Base-by-base conservation (phyloP, 371 early-diverging fungal species). In the Batkoa obscura region DNA sequence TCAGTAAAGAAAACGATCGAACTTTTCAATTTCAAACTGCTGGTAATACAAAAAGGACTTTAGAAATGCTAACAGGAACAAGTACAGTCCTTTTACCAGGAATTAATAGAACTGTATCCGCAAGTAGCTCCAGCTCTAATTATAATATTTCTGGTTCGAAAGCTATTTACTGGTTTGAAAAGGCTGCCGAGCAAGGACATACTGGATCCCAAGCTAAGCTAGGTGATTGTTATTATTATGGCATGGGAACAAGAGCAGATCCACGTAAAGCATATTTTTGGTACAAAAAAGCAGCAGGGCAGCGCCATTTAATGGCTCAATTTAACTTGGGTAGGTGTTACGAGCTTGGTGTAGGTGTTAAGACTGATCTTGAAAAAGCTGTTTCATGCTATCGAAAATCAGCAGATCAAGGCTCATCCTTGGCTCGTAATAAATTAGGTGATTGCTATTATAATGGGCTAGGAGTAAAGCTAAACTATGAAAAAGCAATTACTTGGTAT, bases 171-270 rank as follows among this genome's bases (percentile, higher is more conserved):
- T 83, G 80, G 80, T 84, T 81, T 63, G 60, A 71, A 34, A 66
- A 68, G 39, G 71, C 79, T 9, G 83, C 85, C 9, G 67, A 76
- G 58, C 78, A 76, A 63, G 85, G 83, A 10, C 81, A 84, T 58
- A 69, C 86, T 1, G 67, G 81, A 32, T 81, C 86, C 33, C 81
- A 83, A 61, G 78, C 83, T 64, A 82, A 82, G 58, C 70, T 86
- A 15, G 95, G 90, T 4, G 89, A 83, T 60, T 92, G 93, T 62
- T 90, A 81, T 62, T 88, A 86, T 51, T 86, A 92, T 60, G 93
- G 90, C 13, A 73, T 85, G 43, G 90, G 90, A 9, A 80, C 86
- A 3, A 61, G 70, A 38, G 64, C 70, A 60, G 74, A 86, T 63
- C 56, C 78, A 0, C 50, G 68, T 15, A 66, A 73, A 60, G 92